These are phyloP conservation scores for Trametes punicea DNA, from an alignment of 768 basidiomycete genomes.

Conservation along the genomic window DNA sequence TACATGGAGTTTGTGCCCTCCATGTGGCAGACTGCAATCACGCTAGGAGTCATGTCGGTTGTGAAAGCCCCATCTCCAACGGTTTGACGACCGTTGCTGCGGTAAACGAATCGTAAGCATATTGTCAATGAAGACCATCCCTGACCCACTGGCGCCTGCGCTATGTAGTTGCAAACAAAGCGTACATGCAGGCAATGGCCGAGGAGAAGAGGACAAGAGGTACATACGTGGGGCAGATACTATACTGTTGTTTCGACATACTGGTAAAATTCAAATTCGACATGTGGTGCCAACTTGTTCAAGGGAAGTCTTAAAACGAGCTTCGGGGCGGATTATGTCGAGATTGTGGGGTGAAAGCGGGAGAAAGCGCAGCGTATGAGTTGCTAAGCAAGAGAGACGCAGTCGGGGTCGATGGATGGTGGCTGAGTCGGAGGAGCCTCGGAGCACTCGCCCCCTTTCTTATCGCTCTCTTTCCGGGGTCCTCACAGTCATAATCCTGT, in stretches of 20 bases:
- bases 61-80: conserved; percentile 94
- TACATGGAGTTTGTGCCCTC: conserved; percentile 80
- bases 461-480: conserved; percentile 6
- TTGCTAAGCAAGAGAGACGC: conserved; percentile 7
- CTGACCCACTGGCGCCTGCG: not conserved
- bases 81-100: conserved; percentile 92
- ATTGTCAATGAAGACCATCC: not conserved
- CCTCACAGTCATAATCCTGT: not conserved
- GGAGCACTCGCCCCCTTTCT: not conserved
- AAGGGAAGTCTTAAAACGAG: not conserved
- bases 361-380: not conserved
- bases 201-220: conserved; percentile 15
- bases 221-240: conserved; percentile 90
- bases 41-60: conserved; percentile 70
- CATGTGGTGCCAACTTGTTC: conserved; percentile 85
- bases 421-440: not conserved
- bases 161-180: too few species aligned
- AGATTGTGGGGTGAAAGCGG: not conserved
- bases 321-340: not conserved
- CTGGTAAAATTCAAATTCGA: conserved; percentile 71
- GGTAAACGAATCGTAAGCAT: conserved; percentile 15
- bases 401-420: not conserved
- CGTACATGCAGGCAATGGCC: too few species aligned
- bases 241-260: conserved; percentile 76
- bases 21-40: conserved; percentile 83